phyloP scores from a whole-genome alignment of 805 yeast species.

The Sugiyamaella boreocaroliniensis region DNA sequence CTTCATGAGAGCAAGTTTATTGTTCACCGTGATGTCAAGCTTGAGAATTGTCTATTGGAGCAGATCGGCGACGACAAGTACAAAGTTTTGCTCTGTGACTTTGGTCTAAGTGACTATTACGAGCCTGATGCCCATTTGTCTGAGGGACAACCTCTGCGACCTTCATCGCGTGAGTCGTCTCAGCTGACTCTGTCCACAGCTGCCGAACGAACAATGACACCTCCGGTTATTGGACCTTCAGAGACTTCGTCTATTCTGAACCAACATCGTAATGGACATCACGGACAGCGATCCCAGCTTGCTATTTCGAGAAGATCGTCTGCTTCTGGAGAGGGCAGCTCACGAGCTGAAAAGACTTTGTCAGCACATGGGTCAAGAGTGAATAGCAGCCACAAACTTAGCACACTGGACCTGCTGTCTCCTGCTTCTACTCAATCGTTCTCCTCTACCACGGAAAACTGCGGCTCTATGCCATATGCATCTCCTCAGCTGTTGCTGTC shows the following conservation, averaged over 20 bases:
- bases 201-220: background rate
- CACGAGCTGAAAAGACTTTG: background rate
- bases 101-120: conserved; percentile 63
- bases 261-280: conserved; percentile 15
- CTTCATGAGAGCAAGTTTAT: conserved; percentile 56
- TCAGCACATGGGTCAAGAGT: background rate
- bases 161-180: conserved; percentile 1
- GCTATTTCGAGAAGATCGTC: background rate
- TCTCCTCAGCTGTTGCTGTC: conserved; percentile 77
- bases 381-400: background rate
- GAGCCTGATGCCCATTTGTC: conserved; percentile 6
- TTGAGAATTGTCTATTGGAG: conserved; percentile 71
- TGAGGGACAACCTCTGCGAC: background rate
- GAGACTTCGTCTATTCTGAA: conserved; percentile 21
- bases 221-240: conserved; percentile 21
- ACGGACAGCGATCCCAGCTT: background rate
- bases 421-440: conserved; percentile 18
- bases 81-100: conserved; percentile 67
- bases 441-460: conserved; percentile 30
- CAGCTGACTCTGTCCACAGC: background rate
- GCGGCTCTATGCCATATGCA: conserved; percentile 90
- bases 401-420: background rate
- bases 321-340: background rate
- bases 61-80: conserved; percentile 27
- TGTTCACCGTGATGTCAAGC: conserved; percentile 77